Evolutionary conservation across 257 asterid genomes (phyloP).

Genomic region (Coffea eugenioides): DNA sequence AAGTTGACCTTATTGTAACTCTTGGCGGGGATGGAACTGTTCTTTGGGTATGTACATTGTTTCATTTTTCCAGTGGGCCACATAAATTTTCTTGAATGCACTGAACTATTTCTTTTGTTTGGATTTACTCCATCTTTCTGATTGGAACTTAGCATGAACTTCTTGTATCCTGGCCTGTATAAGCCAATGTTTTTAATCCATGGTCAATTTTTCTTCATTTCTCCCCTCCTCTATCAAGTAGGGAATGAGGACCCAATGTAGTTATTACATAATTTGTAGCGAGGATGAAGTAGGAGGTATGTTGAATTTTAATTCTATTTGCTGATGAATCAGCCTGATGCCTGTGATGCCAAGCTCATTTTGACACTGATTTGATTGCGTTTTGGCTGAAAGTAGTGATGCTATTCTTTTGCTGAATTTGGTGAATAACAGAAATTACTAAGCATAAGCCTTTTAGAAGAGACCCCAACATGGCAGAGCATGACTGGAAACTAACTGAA

Average conservation of each 20-base stretch:
- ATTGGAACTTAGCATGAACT: background rate
- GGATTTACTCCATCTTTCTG: background rate
- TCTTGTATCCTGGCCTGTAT: background rate
- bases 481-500: background rate
- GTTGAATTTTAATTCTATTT: background rate
- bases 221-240: background rate
- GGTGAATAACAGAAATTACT: background rate
- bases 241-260: background rate
- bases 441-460: background rate
- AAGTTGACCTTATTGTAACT: constrained; percentile 88
- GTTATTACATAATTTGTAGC: background rate
- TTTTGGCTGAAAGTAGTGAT: background rate
- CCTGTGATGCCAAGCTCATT: background rate
- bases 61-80: constrained; percentile 1
- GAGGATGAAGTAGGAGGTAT: background rate
- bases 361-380: background rate
- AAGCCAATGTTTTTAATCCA: background rate
- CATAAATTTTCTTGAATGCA: background rate
- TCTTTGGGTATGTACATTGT: constrained; percentile 74
- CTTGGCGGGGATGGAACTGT: constrained; percentile 99
- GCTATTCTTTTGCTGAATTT: background rate
- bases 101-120: background rate
- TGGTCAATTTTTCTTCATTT: background rate
- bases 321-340: background rate
- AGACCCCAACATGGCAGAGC: background rate